phyloP scores from a whole-genome alignment of 129 eudicot genomes.

The Glebionis coronaria region DNA sequence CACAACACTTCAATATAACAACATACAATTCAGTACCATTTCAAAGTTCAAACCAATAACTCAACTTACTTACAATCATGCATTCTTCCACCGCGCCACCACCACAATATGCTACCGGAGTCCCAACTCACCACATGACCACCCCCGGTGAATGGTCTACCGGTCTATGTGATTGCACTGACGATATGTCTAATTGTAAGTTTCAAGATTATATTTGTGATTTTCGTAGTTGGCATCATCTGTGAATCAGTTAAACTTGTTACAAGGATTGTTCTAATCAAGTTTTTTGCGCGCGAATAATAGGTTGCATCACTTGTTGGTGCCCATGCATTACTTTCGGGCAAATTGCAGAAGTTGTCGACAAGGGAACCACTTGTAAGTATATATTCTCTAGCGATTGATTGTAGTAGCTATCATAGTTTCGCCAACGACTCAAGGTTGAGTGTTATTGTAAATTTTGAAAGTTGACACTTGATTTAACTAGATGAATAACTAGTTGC shows the following conservation, averaged over 20 bases:
- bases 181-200: slow-evolving; percentile 45
- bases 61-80: slow-evolving; percentile 4
- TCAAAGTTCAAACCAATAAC: background rate
- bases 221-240: no score
- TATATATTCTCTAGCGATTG: background rate
- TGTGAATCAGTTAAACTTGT: no score
- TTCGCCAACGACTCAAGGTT: background rate
- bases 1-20: no score
- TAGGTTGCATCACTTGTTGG: slow-evolving; percentile 1
- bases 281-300: background rate
- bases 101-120: slow-evolving; percentile 14
- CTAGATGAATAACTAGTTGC: background rate
- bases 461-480: background rate
- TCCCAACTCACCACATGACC: slow-evolving; percentile 17
- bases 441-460: background rate
- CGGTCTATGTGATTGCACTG: slow-evolving; percentile 46
- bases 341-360: background rate
- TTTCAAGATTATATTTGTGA: no score
- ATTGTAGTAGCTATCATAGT: background rate
- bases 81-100: slow-evolving; percentile 2
- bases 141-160: slow-evolving; percentile 36
- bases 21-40: background rate
- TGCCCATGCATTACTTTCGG: background rate
- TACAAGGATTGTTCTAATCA: no score
- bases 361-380: background rate